Base-by-base conservation (phyloP, 129 eudicot species). In the Mikania micrantha region DNA sequence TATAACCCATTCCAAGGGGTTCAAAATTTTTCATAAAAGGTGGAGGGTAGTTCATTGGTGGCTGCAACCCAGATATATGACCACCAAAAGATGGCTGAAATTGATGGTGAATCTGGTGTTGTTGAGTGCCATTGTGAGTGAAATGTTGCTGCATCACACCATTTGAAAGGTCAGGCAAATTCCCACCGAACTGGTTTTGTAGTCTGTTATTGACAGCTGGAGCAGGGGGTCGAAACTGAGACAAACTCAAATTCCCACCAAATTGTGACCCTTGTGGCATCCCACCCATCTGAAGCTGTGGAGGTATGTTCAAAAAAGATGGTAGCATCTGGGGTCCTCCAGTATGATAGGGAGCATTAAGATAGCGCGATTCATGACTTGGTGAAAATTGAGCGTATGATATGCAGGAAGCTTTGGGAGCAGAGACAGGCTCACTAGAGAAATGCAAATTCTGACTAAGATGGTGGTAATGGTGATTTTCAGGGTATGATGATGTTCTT, bases 401-500 rank as follows among this genome's bases (percentile, higher is more conserved):
- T 62, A 93, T 80, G 79, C 81, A 87, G 17, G 97, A 71, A 44
- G 97, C 78, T 60, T 83, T 90, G 15, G 93, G 86, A 28, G 77
- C 81, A 22, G 85, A 81, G 62, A 80, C 79, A 15, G 96, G 95
- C 63, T 94, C 99, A 57, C 85, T 86, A 20, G 81, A 85, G 64
- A 81, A 81, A 39, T 83, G 84, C 66, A 78, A 70, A n/a, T 78
- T 80, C 49, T 78, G 90, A 44, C 62, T 72, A 45, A 71, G 69
- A 19, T 62, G 74, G 39, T 84, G 87, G 8, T 21, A 78, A 21
- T 83, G 87, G 24, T 79, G 81, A 21, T 82, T 90, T 11, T 86
- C 96, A 35, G 98, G 98, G 75, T 88, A 91, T 2, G 98, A 88
- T 27, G 97, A 81, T 54, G 98, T 74, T 70, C 98, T 78, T 73